phyloP scores from a whole-genome alignment of 2,329 filamentous ascomycete species.

The Intubia oerlemansii region DNA sequence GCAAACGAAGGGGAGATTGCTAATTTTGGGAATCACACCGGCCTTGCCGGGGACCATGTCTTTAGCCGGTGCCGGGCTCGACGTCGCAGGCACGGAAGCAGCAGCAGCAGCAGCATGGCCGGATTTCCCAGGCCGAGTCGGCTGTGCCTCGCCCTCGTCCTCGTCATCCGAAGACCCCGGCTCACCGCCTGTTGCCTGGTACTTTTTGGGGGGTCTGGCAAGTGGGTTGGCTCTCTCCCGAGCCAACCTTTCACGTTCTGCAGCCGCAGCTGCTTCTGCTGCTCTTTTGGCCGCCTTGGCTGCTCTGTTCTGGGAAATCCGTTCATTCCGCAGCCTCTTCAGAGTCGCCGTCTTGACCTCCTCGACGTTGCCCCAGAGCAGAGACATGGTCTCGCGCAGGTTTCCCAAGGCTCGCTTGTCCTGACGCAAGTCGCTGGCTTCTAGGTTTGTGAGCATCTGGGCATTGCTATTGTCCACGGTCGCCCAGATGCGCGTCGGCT shows the following conservation, averaged over 20 bases:
- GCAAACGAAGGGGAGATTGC: conserved; percentile 43
- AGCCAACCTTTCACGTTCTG: too few species aligned
- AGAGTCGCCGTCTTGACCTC: conserved; percentile 39
- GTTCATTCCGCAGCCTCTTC: conserved; percentile 22
- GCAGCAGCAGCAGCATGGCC: neutral
- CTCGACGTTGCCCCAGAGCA: conserved; percentile 72
- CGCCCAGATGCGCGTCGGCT: conserved; percentile 35
- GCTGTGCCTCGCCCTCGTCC: neutral
- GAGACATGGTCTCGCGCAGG: conserved; percentile 50
- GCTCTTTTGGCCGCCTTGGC: neutral
- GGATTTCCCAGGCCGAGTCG: neutral
- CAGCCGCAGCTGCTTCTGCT: too few species aligned
- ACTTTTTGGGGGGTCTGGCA: too few species aligned
- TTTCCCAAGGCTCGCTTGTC: conserved; percentile 23
- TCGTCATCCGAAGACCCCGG: too few species aligned
- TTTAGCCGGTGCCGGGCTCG: neutral
- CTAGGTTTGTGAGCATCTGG: conserved; percentile 24
- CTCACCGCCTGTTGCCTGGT: too few species aligned
- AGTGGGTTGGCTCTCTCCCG: neutral
- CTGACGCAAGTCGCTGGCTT: conserved; percentile 32
- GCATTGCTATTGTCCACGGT: conserved; percentile 39
- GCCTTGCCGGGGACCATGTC: conserved; percentile 1
- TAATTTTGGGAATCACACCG: conserved; percentile 5
- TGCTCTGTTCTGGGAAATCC: too few species aligned
- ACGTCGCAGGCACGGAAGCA: neutral